Base-by-base conservation (phyloP, 2,329 filamentous ascomycete species). In the Alternaria viburni region DNA sequence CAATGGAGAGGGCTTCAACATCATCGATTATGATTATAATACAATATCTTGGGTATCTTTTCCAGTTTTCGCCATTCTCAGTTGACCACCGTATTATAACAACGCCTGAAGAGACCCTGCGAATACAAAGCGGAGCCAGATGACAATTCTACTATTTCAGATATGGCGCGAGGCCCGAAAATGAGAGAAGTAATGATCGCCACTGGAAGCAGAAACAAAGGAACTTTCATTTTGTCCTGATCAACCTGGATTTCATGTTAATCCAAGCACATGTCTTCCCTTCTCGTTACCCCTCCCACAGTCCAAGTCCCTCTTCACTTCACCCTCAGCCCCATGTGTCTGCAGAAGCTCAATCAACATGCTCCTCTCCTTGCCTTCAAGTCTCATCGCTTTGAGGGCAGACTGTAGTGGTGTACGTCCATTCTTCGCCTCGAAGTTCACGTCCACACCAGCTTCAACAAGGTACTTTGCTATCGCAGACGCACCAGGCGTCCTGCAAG, bases 371-470 rank as follows among this genome's bases (percentile, higher is more conserved):
- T 69, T 65, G 11, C 70, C 67, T 17, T 77, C 74, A 1, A 76
- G 46, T 11, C 43, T 67, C 7, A 62, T 56, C 7, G 66, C 59
- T 11, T 64, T 70, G 7, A 78, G 57, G 6, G 69, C 67, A 43
- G 66, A 61, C 13, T 74, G 72, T 5, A 78, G 59, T 4, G 75
- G 74, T 6, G 71, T 74, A 9, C 62, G 62, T 6, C 65, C 69
- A 19, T 72, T 65, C 19, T 69, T 62, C 9, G 70, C 62, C 26
- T 70, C 68, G 12, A 66, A 63, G 46, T 77, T 74, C n/a, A 78
- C 73, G 59, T 79, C 76, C 6, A 72, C 75, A 11, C 76, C 76
- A 26, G 65, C 66, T 26, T 77, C 75, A 9, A 76, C 54, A 21
- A 79, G 61, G 44, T 72, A 74, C 32, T 65, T 74, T 17, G 72